Evolutionary conservation across 2,329 filamentous ascomycete genomes (phyloP), one percentile per base, ranked within the genome.

Genomic region (Phoma sp.): DNA sequence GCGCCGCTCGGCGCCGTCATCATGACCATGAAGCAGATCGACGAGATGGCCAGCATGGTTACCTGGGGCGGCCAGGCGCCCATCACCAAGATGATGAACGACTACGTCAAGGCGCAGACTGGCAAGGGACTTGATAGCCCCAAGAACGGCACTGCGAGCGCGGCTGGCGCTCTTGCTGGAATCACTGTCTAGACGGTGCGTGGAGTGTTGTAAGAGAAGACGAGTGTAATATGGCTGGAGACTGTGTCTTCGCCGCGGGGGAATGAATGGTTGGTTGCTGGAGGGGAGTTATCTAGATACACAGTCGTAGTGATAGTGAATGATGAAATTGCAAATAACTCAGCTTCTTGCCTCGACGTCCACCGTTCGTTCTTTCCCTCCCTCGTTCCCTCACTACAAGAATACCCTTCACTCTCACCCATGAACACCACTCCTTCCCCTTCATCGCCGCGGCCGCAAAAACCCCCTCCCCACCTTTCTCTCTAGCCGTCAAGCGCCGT

Each of bases 11-110:
- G 73, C 37, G 60, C 62, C 15, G 57, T 74, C 31, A 57, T 68
- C 43, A 69, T 75, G 62, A 70, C 64, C 21, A 74, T 75, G 73
- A 67, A 65, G 55, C 61, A 69, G 55, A 61, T 75, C 19, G 66
- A 74, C 38, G 61, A 61, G 27, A 75, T 75, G 73, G 72, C 60
- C 6, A 43, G 59, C 33, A 38, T 63, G 17, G 48, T 63, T 15
- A 43, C 51, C 7, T 73, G 70, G 68, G 70, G 63, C 50, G 68
- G 68, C 17, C 65, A 72, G 49, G 65, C 64, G 8, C 64, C 70
- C 3, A 69, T 74, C 40, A 67, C 61, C 8, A 44, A 71, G 63
- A 74, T 74, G 70, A 73, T 74, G 71, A 69, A 51, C 50, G 65
- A 74, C 6, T 73, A 67, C 36, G 67, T 71, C 37, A 66, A 71